Base-by-base conservation (phyloP, 192 early-diverging fungal species). In the Coemansia sp. region DNA sequence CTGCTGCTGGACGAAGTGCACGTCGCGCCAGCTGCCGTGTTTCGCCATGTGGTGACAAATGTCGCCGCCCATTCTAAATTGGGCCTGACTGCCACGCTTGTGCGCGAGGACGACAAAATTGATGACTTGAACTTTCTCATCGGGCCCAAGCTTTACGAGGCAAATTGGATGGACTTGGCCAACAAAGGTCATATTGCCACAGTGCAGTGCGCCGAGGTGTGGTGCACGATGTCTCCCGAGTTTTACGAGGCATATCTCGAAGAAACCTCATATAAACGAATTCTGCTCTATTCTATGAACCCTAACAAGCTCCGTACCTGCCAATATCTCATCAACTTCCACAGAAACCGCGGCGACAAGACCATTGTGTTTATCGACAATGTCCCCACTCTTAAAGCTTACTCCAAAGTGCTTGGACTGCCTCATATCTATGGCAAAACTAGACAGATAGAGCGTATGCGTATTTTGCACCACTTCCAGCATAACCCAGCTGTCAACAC, bases 101-200 rank as follows among this genome's bases (percentile, higher is more conserved):
- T 99, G 36, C 87, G 96, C 68, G 98, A 98, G 77, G 98, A 99
- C 78, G 92, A 98, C 68, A 97, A 98, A 82, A 99, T 99, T 77
- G 89, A 90, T 66, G 94, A 95, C 71, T 80, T 99, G 51, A 98
- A 98, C 79, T 99, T 95, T 72, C 85, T 99, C 68, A 97, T 99
- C 70, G 98, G 96, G 15, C 98, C 98, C 15, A 99, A 99, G 80
- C 84, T 99, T 50, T 99, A 95, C 81, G 98, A 99, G 76, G 98
- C 98, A 14, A 99, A 99, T 74, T 99, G 98, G 98, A 93, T 98
- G 94, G 98, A 99, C 74, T 77, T 99, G 62, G 94, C 96, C 15
- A 90, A 87, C 36, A 89, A 91, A 76, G 98, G 98, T 34, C 94
- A 95, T 75, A 99, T 99, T 86, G 98, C 98, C 2, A 95, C 92